A percentile compares a stretch with the other conserved stretches of the same genome.
Evolutionary conservation across 176 grass and related monocot genomes (phyloP).

Genomic region (Oryza glaberrima): DNA sequence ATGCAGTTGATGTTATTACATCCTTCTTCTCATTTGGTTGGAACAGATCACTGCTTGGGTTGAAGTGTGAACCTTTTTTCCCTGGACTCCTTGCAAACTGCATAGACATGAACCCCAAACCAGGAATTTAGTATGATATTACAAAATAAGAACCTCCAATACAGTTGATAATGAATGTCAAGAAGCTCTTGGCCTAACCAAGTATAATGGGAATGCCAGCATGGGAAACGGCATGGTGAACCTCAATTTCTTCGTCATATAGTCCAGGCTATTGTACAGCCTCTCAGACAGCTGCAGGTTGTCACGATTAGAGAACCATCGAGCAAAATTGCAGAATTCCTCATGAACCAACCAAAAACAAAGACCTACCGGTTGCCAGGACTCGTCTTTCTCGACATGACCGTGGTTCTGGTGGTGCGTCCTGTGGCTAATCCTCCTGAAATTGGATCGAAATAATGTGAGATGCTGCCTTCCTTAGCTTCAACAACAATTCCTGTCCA

Average conservation of each 20-base stretch:
- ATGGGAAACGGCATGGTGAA: slow-evolving; percentile 89
- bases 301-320: slow-evolving; percentile 33
- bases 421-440: slow-evolving; percentile 97
- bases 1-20: slow-evolving; percentile 78
- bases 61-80: slow-evolving; percentile 81
- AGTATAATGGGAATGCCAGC: slow-evolving; percentile 90
- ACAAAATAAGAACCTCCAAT: slow-evolving; percentile 19
- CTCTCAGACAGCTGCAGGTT: slow-evolving; percentile 75
- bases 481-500: neutral
- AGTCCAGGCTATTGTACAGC: slow-evolving; percentile 75
- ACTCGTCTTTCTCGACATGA: slow-evolving; percentile 96
- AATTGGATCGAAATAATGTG: slow-evolving; percentile 29
- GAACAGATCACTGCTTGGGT: slow-evolving; percentile 76
- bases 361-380: slow-evolving; percentile 86
- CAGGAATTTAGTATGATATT: slow-evolving; percentile 30
- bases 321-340: slow-evolving; percentile 1
- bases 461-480: slow-evolving; percentile 33
- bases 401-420: slow-evolving; percentile 96
- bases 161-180: neutral
- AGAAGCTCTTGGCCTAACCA: slow-evolving; percentile 55
- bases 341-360: neutral
- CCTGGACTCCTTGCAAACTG: slow-evolving; percentile 83
- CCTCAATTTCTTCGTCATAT: slow-evolving; percentile 56
- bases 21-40: slow-evolving; percentile 83
- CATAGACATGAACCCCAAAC: neutral